Evolutionary conservation across 495 filamentous ascomycete genomes (phyloP), one percentile per base, ranked within the genome.

Genomic region (Hyaloscypha variabilis): DNA sequence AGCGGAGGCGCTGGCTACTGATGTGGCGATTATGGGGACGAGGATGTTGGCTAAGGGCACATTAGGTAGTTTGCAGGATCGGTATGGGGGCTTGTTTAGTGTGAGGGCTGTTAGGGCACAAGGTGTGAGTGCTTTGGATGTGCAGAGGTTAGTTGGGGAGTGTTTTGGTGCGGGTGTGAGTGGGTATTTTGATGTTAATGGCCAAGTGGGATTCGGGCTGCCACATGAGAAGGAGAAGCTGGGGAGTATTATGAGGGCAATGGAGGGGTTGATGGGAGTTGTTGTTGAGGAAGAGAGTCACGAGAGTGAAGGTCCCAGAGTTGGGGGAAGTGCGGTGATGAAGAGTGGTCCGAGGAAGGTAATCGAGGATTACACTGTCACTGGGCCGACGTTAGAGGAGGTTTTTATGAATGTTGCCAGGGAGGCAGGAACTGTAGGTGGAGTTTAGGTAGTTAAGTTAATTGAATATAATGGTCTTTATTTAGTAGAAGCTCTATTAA

Each of bases 1-100:
- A 72, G 82, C 82, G 14, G 79, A 82, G 58, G 78, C 80, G 14
- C 73, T 84, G 23, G 80, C 80, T 2, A 73, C 81, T 50, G 76
- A 78, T 28, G 80, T 79, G 5, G 81, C 78, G 21, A 81, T 84
- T 63, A 76, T 84, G 70, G 79, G 79, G 1, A 76, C 71, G 31
- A 68, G 67, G 19, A 81, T 84, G 76, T 73, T 83, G 4, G 79
- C 80, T 10, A 67, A 79, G 17, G 82, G 80, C 6, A 77, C 79
- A 2, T 75, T 76, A 0, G 71, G 72, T 24, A 66, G 74, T 23
- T 65, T 84, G 28, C 73, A 80, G 26, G 72, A 73, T 54, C 72
- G 68, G 50, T 74, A 80, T 67, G 80, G 81, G 23, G 72, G 66
- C 61, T 73, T 72, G 2, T 81, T 73, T 58, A 69, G 75, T 34